Conservation (phyloP, 192 early-diverging fungal species). For the Geosiphon pyriformis region DNA sequence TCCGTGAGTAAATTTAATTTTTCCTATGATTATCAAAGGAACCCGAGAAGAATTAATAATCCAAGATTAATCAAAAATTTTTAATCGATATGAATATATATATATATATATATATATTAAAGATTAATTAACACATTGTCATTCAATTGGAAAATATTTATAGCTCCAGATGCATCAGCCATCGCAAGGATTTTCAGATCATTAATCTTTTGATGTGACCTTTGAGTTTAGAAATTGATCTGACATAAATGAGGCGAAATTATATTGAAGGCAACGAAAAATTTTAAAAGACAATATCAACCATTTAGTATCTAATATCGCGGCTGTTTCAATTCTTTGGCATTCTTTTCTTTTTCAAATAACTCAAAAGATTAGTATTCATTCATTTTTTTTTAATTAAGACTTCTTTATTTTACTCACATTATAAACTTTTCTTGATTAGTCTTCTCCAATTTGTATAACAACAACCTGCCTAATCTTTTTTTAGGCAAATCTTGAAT, state of each 20-base stretch:
- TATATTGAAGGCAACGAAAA: neutral
- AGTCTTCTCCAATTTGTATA: slow-evolving; percentile 43
- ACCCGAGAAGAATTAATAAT: neutral
- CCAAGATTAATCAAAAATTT: neutral
- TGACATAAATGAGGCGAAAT: neutral
- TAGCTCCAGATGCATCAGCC: slow-evolving; percentile 52
- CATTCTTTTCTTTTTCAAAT: slow-evolving; percentile 32
- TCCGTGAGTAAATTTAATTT: slow-evolving; percentile 32
- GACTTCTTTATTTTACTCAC: slow-evolving; percentile 13
- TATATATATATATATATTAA: too few species aligned
- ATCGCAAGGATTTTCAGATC: slow-evolving; percentile 53
- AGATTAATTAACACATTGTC: slow-evolving; percentile 1
- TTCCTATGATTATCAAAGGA: slow-evolving; percentile 16
- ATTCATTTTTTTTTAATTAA: neutral
- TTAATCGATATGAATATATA: too few species aligned
- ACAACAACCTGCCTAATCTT: slow-evolving; percentile 60
- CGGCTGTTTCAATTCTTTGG: slow-evolving; percentile 54
- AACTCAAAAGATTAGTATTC: neutral
- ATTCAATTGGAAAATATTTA: slow-evolving; percentile 47
- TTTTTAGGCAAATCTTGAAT: too few species aligned
- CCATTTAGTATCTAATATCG: slow-evolving; percentile 75
- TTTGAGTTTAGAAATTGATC: slow-evolving; percentile 16
- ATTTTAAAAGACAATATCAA: slow-evolving; percentile 7
- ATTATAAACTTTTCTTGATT: slow-evolving; percentile 35
- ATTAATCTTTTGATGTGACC: slow-evolving; percentile 49